phyloP scores from a whole-genome alignment of 2,329 filamentous ascomycete genomes.

The Tolypocladium endophyticum region DNA sequence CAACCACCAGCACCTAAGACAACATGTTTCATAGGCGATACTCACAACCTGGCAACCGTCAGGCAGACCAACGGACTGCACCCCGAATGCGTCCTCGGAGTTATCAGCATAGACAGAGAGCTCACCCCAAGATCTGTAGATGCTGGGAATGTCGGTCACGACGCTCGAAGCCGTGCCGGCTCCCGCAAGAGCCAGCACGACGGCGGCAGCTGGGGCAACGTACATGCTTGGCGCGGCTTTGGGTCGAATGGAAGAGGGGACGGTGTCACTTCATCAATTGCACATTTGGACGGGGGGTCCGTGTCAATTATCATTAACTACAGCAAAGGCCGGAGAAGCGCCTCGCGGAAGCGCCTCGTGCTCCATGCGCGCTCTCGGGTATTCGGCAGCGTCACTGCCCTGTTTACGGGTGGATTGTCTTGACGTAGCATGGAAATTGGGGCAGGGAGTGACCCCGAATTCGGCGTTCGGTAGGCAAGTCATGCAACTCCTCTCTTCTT shows the following conservation, averaged over 20 bases:
- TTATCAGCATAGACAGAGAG: constrained; percentile 36
- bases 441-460: neutral
- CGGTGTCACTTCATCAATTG: neutral
- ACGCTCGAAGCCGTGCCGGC: constrained; percentile 2
- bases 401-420: neutral
- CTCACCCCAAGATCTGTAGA: constrained; percentile 30
- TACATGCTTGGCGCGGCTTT: neutral
- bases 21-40: neutral
- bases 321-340: neutral
- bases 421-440: neutral
- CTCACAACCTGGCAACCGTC: constrained; percentile 29
- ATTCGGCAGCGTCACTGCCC: neutral
- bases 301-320: neutral
- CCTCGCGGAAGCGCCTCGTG: neutral
- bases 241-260: neutral
- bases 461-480: neutral
- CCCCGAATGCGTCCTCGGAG: constrained; percentile 31
- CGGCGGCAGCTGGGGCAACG: neutral
- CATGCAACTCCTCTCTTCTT: neutral
- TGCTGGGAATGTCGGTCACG: constrained; percentile 17
- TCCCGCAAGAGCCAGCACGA: neutral
- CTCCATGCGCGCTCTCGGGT: neutral
- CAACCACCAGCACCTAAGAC: neutral
- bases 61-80: constrained; percentile 34
- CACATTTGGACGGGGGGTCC: neutral